A percentile compares a stretch with the other conserved stretches of the same genome.
Evolutionary conservation across 192 early-diverging fungal species (phyloP).

Genomic region (Piromyces finnis): DNA sequence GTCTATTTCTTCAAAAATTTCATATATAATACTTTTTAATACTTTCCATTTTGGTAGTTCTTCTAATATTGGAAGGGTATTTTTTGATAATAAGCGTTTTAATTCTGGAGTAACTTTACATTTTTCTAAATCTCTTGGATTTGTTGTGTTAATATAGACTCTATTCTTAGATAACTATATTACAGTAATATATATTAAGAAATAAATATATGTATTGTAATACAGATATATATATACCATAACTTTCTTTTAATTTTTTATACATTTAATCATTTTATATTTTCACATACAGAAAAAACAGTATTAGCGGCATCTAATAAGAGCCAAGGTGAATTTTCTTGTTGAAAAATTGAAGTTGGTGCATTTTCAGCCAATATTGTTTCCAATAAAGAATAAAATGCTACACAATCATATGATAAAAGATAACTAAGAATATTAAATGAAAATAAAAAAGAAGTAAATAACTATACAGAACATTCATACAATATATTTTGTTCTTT

Average conservation of each 20-base stretch:
- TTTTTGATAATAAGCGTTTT: constrained; percentile 27
- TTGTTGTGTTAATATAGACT: background rate
- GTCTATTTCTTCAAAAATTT: constrained; percentile 68
- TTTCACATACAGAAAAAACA: constrained; percentile 39
- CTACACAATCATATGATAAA: constrained; percentile 69
- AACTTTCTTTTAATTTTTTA: too few relatives aligned
- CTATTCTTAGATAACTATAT: background rate
- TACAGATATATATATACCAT: too few relatives aligned
- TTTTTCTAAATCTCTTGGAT: background rate
- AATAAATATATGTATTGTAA: too few relatives aligned
- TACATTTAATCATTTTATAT: constrained; percentile 28
- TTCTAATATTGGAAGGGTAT: constrained; percentile 57
- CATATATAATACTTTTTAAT: constrained; percentile 11
- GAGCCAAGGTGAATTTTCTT: constrained; percentile 58
- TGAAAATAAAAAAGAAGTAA: background rate
- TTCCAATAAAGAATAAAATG: constrained; percentile 73
- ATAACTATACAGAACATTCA: too few relatives aligned
- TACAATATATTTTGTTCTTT: too few relatives aligned
- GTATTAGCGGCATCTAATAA: constrained; percentile 66
- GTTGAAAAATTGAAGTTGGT: constrained; percentile 20
- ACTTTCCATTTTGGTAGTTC: constrained; percentile 85
- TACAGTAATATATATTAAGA: background rate
- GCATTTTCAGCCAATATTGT: constrained; percentile 46
- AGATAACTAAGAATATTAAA: constrained; percentile 33
- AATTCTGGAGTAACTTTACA: background rate